A percentile compares a stretch with the other conserved stretches of the same genome.
These are phyloP conservation scores for Sugiyamaella grinbergsii DNA, from an alignment of 1,139 yeast species.

Conservation along the genomic window DNA sequence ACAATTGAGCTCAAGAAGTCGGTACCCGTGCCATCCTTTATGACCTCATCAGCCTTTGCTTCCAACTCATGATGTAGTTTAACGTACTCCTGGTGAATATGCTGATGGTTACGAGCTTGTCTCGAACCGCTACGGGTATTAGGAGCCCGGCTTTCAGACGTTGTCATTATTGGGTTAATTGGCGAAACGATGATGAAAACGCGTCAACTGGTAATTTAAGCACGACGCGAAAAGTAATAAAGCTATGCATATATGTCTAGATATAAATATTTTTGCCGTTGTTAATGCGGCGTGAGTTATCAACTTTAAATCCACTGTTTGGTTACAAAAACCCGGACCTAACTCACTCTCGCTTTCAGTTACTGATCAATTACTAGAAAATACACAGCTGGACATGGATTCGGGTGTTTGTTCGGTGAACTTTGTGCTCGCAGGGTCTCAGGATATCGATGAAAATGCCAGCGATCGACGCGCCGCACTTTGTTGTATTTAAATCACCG, in stretches of 20 bases:
- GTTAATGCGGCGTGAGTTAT: too few relatives aligned
- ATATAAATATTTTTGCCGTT: too few relatives aligned
- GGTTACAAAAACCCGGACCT: too few relatives aligned
- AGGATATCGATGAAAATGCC: too few relatives aligned
- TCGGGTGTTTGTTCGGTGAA: too few relatives aligned
- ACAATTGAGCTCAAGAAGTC: constrained; percentile 5
- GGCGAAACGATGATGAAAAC: background rate
- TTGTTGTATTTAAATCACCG: background rate
- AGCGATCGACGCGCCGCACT: too few relatives aligned
- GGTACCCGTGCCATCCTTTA: constrained; percentile 3
- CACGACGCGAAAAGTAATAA: constrained; percentile 8
- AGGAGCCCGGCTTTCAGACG: background rate
- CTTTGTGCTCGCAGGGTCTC: too few relatives aligned
- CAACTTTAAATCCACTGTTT: too few relatives aligned
- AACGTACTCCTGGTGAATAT: constrained; percentile 19
- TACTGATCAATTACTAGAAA: too few relatives aligned
- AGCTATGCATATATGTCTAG: constrained; percentile 2
- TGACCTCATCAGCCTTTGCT: constrained; percentile 16
- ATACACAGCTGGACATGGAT: too few relatives aligned
- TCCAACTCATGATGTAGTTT: constrained; percentile 17
- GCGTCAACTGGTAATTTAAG: background rate
- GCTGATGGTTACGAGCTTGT: constrained; percentile 5
- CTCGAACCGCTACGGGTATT: background rate
- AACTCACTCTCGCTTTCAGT: too few relatives aligned
- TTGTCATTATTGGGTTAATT: background rate